phyloP scores from a whole-genome alignment of 495 filamentous ascomycete species.

The Trichoderma parareesei region DNA sequence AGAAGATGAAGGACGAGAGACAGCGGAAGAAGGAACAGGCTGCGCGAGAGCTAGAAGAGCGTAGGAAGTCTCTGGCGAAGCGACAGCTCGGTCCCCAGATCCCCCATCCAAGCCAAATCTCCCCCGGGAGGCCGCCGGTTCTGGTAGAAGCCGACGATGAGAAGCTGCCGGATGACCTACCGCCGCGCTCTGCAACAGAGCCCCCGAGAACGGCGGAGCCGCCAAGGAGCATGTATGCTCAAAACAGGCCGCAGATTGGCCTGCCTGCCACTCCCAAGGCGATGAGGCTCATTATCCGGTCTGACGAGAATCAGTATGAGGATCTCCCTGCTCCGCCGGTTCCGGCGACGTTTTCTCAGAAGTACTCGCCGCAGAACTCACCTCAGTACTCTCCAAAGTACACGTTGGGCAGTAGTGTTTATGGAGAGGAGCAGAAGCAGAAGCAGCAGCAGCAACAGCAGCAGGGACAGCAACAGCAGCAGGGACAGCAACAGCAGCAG shows the following conservation, averaged over 20 bases:
- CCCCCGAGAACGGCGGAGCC: conserved; percentile 17
- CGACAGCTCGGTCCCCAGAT: conserved; percentile 73
- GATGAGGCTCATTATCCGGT: conserved; percentile 70
- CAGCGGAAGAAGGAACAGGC: conserved; percentile 65
- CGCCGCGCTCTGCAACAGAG: conserved; percentile 12
- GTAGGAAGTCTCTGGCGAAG: conserved; percentile 70
- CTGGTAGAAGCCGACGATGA: conserved; percentile 32
- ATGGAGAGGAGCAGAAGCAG: background rate
- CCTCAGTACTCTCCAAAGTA: conserved; percentile 19
- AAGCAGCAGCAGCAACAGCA: conserved; percentile 8
- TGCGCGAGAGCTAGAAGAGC: conserved; percentile 78
- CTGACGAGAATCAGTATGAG: conserved; percentile 34
- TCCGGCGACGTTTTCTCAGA: conserved; percentile 41
- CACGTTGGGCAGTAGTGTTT: too few species aligned
- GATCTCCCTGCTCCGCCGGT: conserved; percentile 55
- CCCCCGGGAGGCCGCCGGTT: conserved; percentile 28
- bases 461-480: conserved; percentile 13
- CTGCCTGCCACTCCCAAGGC: conserved; percentile 78
- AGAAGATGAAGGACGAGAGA: conserved; percentile 42
- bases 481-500: conserved; percentile 4
- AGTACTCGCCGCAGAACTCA: conserved; percentile 22
- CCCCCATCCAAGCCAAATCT: conserved; percentile 60
- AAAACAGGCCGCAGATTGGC: conserved; percentile 50
- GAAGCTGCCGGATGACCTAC: conserved; percentile 39
- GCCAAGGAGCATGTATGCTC: conserved; percentile 35